Percentiles rank a stretch among this genome's conserved stretches.
These are phyloP conservation scores for Coemansia sp. DNA, from an alignment of 192 early-diverging fungal species.

Conservation along the genomic window DNA sequence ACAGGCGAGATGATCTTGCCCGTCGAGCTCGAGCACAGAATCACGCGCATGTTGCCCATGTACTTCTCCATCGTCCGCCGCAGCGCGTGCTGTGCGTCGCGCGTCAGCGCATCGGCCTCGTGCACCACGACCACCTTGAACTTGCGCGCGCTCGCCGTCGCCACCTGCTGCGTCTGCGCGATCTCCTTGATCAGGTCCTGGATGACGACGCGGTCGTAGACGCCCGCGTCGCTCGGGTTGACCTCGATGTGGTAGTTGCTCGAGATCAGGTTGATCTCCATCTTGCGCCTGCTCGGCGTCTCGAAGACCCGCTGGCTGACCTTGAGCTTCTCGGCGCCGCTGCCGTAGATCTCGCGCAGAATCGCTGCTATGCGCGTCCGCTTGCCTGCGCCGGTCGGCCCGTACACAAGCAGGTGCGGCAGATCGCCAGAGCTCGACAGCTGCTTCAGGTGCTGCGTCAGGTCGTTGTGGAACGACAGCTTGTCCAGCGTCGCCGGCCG, in stretches of 20 bases:
- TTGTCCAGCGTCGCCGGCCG: conserved; percentile 78
- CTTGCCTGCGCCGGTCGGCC: conserved; percentile 94
- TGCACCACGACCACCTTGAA: conserved; percentile 97
- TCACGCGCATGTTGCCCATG: conserved; percentile 85
- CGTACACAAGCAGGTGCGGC: conserved; percentile 93
- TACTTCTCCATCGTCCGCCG: conserved; percentile 99
- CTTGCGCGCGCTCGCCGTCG: conserved; percentile 67
- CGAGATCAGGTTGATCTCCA: conserved; percentile 81
- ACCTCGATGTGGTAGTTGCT: conserved; percentile 98
- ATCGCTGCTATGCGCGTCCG: conserved; percentile 89
- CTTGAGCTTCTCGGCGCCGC: conserved; percentile 90
- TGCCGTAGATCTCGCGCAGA: conserved; percentile 85
- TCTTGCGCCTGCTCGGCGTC: conserved; percentile 80
- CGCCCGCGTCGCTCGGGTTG: conserved; percentile 96
- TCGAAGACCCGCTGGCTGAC: conserved; percentile 81
- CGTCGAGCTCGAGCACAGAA: conserved; percentile 86
- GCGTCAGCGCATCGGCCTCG: conserved; percentile 84
- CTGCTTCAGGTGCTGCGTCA: conserved; percentile 70
- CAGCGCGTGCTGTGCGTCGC: conserved; percentile 92
- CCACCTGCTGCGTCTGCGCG: conserved; percentile 93
- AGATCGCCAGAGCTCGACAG: conserved; percentile 81
- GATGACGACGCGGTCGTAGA: conserved; percentile 85
- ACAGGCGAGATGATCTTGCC: conserved; percentile 92
- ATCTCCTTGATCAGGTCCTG: conserved; percentile 96
- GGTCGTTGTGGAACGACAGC: conserved; percentile 76